phyloP scores from a whole-genome alignment of 495 filamentous ascomycete genomes.

The Penicillium roqueforti region DNA sequence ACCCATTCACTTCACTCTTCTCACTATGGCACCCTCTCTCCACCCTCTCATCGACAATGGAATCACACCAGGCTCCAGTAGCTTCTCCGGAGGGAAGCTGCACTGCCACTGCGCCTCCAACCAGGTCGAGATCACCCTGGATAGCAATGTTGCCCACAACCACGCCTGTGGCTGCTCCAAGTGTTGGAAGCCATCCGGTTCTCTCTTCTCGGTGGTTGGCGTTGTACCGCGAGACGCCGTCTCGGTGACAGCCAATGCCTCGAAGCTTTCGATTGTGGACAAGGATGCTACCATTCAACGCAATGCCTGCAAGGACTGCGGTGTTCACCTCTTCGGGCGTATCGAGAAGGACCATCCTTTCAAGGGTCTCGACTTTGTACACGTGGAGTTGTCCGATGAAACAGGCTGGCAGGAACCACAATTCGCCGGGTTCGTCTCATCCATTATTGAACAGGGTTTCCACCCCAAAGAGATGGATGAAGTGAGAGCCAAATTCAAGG shows the following conservation, averaged over 20 bases:
- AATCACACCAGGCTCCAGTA: constrained; percentile 38
- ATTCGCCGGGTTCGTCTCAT: constrained; percentile 57
- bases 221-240: constrained; percentile 48
- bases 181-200: constrained; percentile 57
- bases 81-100: constrained; percentile 51
- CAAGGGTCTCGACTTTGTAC: constrained; percentile 59
- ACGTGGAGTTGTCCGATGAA: constrained; percentile 52
- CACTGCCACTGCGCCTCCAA: constrained; percentile 49
- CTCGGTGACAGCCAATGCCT: constrained; percentile 45
- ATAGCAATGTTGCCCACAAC: constrained; percentile 55
- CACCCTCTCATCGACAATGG: constrained; percentile 59
- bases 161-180: constrained; percentile 63
- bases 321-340: constrained; percentile 54
- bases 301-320: constrained; percentile 53
- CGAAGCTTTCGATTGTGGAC: constrained; percentile 53
- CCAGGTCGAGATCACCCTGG: constrained; percentile 49
- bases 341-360: constrained; percentile 59
- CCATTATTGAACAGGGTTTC: constrained; percentile 59
- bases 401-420: constrained; percentile 60
- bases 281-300: constrained; percentile 50
- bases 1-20: neutral
- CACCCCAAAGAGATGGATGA: constrained; percentile 48
- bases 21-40: constrained; percentile 38
- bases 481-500: constrained; percentile 45
- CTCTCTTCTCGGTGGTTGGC: constrained; percentile 57